Percentiles rank a stretch among this genome's conserved stretches.
Evolutionary conservation across 306 rosid genomes (phyloP).

Genomic region (Trichosanthes truncata): DNA sequence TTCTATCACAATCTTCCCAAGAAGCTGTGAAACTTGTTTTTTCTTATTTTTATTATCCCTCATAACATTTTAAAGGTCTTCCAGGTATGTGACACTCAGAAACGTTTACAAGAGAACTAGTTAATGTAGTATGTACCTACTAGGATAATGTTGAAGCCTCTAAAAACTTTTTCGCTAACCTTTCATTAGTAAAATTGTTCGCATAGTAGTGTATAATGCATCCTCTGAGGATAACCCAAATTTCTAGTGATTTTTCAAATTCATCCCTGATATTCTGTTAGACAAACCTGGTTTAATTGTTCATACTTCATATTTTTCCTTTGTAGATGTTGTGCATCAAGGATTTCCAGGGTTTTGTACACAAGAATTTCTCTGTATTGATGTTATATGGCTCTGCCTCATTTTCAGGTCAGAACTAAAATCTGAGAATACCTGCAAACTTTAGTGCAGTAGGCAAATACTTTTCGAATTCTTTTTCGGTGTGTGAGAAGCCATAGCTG

Average conservation of each 20-base stretch:
- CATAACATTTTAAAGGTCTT: neutral
- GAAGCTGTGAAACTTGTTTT: neutral
- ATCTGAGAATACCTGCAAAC: neutral
- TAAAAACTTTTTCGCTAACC: neutral
- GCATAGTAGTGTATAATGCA: neutral
- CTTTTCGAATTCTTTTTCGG: neutral
- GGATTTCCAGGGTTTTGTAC: constrained; percentile 4
- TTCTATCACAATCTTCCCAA: neutral
- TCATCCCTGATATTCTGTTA: neutral
- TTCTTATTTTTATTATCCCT: neutral
- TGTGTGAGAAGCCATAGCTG: neutral
- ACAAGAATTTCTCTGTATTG: constrained; percentile 1
- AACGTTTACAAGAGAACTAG: neutral
- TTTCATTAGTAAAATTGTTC: neutral
- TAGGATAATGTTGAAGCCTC: neutral
- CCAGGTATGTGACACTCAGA: neutral
- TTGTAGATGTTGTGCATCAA: constrained; percentile 15
- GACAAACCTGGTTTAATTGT: neutral
- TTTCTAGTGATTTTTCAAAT: neutral
- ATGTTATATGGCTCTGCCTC: constrained; percentile 1
- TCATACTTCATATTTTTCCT: neutral
- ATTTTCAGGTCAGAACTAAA: constrained; percentile 15
- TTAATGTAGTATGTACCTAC: neutral
- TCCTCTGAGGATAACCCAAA: neutral
- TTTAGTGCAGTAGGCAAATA: constrained; percentile 2